A percentile compares a stretch with the other conserved stretches of the same genome.
phyloP scores from a whole-genome alignment of 1,284 basidiomycete genomes.

The Vanrija pseudolonga region DNA sequence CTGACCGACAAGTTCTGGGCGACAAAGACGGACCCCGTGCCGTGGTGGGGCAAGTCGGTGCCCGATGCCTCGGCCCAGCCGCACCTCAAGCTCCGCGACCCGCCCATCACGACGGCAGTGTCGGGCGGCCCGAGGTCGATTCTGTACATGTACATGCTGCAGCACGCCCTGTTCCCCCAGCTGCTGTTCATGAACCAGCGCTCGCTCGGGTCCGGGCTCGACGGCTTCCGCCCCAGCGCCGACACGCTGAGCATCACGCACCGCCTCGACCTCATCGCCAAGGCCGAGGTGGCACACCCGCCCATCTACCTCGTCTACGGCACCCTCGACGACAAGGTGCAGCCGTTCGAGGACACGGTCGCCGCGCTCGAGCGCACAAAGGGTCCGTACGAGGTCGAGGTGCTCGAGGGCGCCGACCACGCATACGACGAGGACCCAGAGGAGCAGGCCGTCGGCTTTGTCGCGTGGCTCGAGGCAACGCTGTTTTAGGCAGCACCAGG shows the following conservation, averaged over 20 bases:
- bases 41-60: slow-evolving; percentile 37
- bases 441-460: slow-evolving; percentile 36
- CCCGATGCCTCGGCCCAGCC: slow-evolving; percentile 38
- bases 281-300: slow-evolving; percentile 2
- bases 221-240: slow-evolving; percentile 36
- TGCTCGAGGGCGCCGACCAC: slow-evolving; percentile 35
- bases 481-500: neutral
- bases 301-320: slow-evolving; percentile 40
- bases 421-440: slow-evolving; percentile 39
- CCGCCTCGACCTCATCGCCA: slow-evolving; percentile 18
- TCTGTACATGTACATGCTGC: slow-evolving; percentile 47
- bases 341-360: slow-evolving; percentile 39
- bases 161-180: slow-evolving; percentile 42
- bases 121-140: slow-evolving; percentile 42
- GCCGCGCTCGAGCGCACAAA: slow-evolving; percentile 16
- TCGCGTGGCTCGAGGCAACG: slow-evolving; percentile 30
- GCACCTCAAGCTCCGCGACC: slow-evolving; percentile 38
- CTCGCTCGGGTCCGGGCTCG: slow-evolving; percentile 31
- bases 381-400: slow-evolving; percentile 23
- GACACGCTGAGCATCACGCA: slow-evolving; percentile 33
- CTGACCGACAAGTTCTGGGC: slow-evolving; percentile 43
- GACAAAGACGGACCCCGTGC: slow-evolving; percentile 44
- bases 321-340: slow-evolving; percentile 35
- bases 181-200: slow-evolving; percentile 42
- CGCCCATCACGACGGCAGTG: slow-evolving; percentile 32